A percentile compares a stretch with the other conserved stretches of the same genome.
Conservation (phyloP, 2,329 filamentous ascomycete species). For the Colletotrichum lentis region DNA sequence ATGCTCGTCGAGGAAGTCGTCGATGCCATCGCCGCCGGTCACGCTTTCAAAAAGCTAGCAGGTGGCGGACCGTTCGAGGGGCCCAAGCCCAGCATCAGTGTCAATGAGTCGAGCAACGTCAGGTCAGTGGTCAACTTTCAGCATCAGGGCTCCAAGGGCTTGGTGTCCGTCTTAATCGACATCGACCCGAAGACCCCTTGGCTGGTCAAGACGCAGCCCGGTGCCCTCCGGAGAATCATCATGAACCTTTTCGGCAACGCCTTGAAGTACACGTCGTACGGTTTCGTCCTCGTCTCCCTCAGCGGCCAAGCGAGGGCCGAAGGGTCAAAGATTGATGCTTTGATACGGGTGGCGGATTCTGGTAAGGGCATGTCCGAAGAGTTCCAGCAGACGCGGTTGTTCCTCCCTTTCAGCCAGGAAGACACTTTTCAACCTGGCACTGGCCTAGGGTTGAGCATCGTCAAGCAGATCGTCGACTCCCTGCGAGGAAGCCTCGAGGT, state of each 20-base stretch:
- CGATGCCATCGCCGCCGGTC: conserved; percentile 49
- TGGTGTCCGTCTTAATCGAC: conserved; percentile 60
- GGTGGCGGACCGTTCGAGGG: conserved; percentile 15
- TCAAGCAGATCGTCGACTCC: conserved; percentile 66
- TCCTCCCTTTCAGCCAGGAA: conserved; percentile 70
- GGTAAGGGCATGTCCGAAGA: conserved; percentile 71
- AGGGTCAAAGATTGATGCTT: conserved; percentile 41
- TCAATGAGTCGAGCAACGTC: background rate
- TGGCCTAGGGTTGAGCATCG: conserved; percentile 70
- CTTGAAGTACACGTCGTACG: conserved; percentile 66
- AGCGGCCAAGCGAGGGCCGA: conserved; percentile 40
- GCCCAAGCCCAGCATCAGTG: conserved; percentile 33
- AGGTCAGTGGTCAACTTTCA: conserved; percentile 31
- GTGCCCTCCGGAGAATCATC: conserved; percentile 60
- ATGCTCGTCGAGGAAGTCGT: conserved; percentile 50
- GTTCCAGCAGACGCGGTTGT: conserved; percentile 67
- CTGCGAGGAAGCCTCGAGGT: conserved; percentile 68
- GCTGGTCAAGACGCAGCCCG: conserved; percentile 63
- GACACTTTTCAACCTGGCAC: conserved; percentile 67
- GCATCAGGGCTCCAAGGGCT: conserved; percentile 40
- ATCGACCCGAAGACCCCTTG: conserved; percentile 57
- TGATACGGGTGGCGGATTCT: conserved; percentile 65
- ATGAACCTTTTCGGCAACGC: conserved; percentile 72
- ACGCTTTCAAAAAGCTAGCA: conserved; percentile 45
- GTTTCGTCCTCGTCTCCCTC: conserved; percentile 57